A percentile compares a stretch with the other conserved stretches of the same genome.
phyloP scores from a whole-genome alignment of 805 yeast genomes.

The Candida ovalis region DNA sequence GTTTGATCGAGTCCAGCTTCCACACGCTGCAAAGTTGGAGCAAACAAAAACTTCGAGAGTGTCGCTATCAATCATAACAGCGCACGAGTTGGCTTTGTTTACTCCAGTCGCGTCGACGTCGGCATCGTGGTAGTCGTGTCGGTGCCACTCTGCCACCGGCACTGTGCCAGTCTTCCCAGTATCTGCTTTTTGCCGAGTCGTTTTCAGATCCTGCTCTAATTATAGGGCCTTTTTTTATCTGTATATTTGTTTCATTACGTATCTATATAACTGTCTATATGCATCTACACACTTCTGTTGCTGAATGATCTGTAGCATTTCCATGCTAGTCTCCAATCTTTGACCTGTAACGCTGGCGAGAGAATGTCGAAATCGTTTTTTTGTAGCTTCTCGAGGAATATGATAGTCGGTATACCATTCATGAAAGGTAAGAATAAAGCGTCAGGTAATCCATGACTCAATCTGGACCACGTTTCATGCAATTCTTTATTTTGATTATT shows the following conservation, averaged over 20 bases:
- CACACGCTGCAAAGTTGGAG: not conserved
- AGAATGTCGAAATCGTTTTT: conserved; percentile 61
- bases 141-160: too few species aligned
- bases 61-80: not conserved
- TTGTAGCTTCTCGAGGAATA: conserved; percentile 60
- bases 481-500: conserved; percentile 13
- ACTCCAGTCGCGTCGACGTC: not conserved
- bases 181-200: too few species aligned
- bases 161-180: too few species aligned
- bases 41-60: not conserved
- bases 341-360: conserved; percentile 37
- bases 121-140: too few species aligned
- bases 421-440: conserved; percentile 64
- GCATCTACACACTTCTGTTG: conserved; percentile 4
- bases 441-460: conserved; percentile 54
- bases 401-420: conserved; percentile 60
- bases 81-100: not conserved
- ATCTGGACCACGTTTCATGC: conserved; percentile 22
- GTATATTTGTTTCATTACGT: not conserved
- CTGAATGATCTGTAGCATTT: conserved; percentile 47
- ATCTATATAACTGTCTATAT: not conserved
- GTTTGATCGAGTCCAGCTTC: too few species aligned
- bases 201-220: too few species aligned
- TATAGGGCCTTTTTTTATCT: too few species aligned
- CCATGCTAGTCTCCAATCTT: conserved; percentile 69